Evolutionary conservation across 306 rosid species (phyloP).

Genomic region (Rubus parviflorus): DNA sequence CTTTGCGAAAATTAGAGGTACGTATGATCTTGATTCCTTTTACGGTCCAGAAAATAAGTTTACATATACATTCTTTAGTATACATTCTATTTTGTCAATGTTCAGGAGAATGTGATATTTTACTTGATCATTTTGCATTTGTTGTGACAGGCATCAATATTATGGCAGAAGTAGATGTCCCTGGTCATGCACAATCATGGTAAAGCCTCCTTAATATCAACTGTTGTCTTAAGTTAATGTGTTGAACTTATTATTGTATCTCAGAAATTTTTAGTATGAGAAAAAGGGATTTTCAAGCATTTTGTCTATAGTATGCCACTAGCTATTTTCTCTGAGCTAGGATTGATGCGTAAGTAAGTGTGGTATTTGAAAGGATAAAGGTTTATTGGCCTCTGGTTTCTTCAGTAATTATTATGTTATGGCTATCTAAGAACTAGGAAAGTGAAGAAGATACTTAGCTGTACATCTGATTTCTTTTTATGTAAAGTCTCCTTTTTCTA

Average conservation of each 20-base stretch:
- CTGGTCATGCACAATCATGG: constrained; percentile 98
- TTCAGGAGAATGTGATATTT: constrained; percentile 14
- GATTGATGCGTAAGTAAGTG: background rate
- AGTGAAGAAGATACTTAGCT: background rate
- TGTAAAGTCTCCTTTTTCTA: background rate
- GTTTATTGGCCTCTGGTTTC: background rate
- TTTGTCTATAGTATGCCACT: constrained; percentile 10
- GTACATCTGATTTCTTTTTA: background rate
- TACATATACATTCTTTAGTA: background rate
- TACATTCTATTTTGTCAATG: constrained; percentile 12
- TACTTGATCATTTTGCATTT: constrained; percentile 24
- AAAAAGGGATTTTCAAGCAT: background rate
- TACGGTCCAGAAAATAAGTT: constrained; percentile 6
- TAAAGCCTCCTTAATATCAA: constrained; percentile 32
- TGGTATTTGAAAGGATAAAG: background rate
- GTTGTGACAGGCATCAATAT: constrained; percentile 75
- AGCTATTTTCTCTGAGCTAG: constrained; percentile 4
- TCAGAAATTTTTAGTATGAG: background rate
- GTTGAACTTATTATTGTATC: constrained; percentile 8
- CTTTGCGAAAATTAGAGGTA: constrained; percentile 90
- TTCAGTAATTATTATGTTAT: background rate
- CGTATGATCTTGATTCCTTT: constrained; percentile 35
- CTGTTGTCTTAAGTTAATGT: constrained; percentile 12
- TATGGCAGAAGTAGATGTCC: constrained; percentile 94
- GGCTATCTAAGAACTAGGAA: background rate